Evolutionary conservation across 176 grass and related monocot genomes (phyloP), one percentile per base, ranked within the genome.

Genomic region (Juncus effusus): DNA sequence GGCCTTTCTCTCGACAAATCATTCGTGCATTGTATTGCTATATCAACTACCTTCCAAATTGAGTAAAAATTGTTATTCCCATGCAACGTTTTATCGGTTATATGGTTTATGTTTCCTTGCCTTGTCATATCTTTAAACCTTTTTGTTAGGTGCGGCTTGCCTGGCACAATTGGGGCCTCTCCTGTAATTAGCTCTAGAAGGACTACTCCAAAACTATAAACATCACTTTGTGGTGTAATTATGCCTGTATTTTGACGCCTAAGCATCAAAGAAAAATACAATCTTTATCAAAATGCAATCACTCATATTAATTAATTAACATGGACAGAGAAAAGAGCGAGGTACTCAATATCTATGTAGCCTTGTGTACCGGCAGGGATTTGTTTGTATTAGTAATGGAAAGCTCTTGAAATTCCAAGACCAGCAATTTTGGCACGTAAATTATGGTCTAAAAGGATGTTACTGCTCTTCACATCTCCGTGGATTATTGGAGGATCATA

Each of bases 311-410:
- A 28, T 28, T 28, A 28, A 28, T 28, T 28, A 28, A 47, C 44
- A 47, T 47, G 9, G 44, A 47, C 6, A 47, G 44, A 47, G 44
- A 47, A 2, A 47, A 47, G 44, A 47, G 44, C 4, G 10, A 81
- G 69, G 10, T 64, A 91, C 88, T 87, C 74, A 13, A 80, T 77
- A 56, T 87, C 84, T 0, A 91, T 74, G 61, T 84, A 91, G 39
- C 84, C 88, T 4, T 38, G 41, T 13, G 88, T 84, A 5, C 80
- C 88, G 52, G 67, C 55, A 10, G 64, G 61, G 2, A 13, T 58
- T 47, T 47, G 44, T 47, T 47, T 47, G 44, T 47, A 4, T 10
- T 61, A 9, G 5, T 7, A 55, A 5, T 47, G 6, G 44, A 61
- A 84, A 3, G 70, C 13, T 62, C 72, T 91, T 40, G 64, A 64